These are phyloP conservation scores for Silene uniflora DNA, from an alignment of 148 eudicot genomes.

Conservation along the genomic window DNA sequence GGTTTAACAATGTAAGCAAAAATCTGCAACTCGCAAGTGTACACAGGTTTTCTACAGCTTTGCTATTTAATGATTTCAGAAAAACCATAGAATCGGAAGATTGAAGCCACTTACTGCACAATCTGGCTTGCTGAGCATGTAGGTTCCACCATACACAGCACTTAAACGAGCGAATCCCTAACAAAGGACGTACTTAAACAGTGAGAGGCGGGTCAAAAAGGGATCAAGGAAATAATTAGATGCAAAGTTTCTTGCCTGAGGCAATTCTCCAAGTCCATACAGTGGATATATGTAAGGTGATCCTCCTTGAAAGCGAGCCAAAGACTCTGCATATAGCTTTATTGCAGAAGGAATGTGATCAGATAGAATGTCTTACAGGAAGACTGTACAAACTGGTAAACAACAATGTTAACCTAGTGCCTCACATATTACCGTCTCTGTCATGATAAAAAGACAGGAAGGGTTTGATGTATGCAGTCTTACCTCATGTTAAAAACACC, in stretches of 20 bases:
- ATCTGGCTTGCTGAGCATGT: conserved; percentile 82
- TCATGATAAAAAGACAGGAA: neutral
- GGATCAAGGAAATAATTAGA: neutral
- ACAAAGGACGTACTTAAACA: neutral
- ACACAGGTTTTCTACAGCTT: neutral
- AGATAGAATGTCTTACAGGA: neutral
- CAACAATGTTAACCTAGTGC: too few species aligned
- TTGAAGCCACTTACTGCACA: conserved; percentile 42
- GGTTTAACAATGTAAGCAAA: too few species aligned
- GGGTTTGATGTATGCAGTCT: neutral
- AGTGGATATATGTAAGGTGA: conserved; percentile 95
- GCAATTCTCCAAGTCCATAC: conserved; percentile 92
- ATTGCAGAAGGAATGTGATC: conserved; percentile 9
- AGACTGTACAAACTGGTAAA: neutral
- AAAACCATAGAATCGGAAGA: neutral
- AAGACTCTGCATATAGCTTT: conserved; percentile 74
- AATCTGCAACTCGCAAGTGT: too few species aligned
- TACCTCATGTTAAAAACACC: too few species aligned
- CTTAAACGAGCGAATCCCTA: conserved; percentile 88
- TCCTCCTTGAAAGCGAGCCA: conserved; percentile 87
- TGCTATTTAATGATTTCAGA: neutral
- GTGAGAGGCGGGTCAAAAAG: neutral
- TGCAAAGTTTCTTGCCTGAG: conserved; percentile 44
- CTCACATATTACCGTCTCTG: neutral
- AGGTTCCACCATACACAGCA: conserved; percentile 90